Evolutionary conservation across 257 asterid genomes (phyloP).

Genomic region (Penstemon eatonii): DNA sequence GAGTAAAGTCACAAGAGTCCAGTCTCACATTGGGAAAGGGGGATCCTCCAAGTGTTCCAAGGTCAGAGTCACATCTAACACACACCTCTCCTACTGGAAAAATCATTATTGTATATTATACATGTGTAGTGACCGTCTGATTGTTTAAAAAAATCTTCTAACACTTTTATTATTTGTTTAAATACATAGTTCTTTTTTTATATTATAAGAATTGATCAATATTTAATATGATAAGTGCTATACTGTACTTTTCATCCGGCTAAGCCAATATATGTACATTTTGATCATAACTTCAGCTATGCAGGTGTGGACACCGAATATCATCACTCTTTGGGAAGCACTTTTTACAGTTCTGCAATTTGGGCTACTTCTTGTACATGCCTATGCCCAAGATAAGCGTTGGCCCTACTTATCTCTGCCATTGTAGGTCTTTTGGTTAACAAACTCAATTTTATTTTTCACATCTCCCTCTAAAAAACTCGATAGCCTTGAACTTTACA

Average conservation of each 20-base stretch:
- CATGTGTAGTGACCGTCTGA: too few species aligned
- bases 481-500: too few species aligned
- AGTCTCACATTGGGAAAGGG: too few species aligned
- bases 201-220: too few species aligned
- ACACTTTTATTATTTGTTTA: too few species aligned
- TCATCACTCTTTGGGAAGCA: constrained; percentile 88
- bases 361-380: constrained; percentile 81
- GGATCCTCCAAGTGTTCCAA: too few species aligned
- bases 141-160: too few species aligned
- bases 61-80: too few species aligned
- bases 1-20: too few species aligned
- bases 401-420: constrained; percentile 95
- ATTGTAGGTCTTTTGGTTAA: constrained; percentile 46
- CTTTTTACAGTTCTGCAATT: constrained; percentile 79
- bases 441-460: background rate
- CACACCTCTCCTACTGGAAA: too few species aligned
- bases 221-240: background rate
- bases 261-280: background rate
- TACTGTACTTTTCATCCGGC: background rate
- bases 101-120: too few species aligned
- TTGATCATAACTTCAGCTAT: constrained; percentile 17
- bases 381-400: constrained; percentile 92
- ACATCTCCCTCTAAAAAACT: background rate
- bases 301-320: constrained; percentile 88
- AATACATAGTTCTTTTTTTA: too few species aligned